Conservation (phyloP, 2,329 filamentous ascomycete species). For the Exophiala bonariae region DNA sequence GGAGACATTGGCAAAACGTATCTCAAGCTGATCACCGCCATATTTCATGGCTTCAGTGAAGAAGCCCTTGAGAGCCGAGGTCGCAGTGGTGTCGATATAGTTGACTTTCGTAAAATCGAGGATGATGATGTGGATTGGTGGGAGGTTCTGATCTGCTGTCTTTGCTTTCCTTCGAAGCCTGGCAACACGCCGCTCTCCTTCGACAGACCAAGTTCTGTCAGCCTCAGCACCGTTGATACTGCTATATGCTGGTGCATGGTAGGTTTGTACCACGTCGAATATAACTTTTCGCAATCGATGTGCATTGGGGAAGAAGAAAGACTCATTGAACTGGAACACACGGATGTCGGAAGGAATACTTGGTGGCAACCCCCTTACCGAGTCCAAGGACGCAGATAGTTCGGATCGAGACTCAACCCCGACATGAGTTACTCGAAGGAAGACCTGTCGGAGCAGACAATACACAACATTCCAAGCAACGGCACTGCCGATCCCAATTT, state of each 20-base stretch:
- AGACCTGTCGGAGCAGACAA: constrained; percentile 59
- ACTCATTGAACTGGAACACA: constrained; percentile 58
- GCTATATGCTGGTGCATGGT: constrained; percentile 43
- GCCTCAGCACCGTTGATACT: constrained; percentile 36
- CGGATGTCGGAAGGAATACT: constrained; percentile 50
- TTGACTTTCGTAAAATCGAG: constrained; percentile 55
- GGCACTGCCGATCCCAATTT: constrained; percentile 59
- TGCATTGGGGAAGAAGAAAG: constrained; percentile 63
- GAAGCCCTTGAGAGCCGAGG: constrained; percentile 51
- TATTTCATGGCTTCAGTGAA: constrained; percentile 51
- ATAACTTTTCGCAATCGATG: constrained; percentile 52
- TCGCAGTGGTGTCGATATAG: constrained; percentile 56
- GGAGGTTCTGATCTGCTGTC: constrained; percentile 34
- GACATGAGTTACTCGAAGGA: constrained; percentile 45
- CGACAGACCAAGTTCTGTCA: constrained; percentile 57
- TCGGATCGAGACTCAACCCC: constrained; percentile 31
- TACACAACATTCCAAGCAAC: constrained; percentile 66
- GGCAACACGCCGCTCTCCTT: constrained; percentile 48
- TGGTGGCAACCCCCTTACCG: constrained; percentile 22
- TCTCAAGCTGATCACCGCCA: constrained; percentile 46
- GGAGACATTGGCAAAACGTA: constrained; percentile 52
- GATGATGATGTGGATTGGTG: constrained; percentile 50
- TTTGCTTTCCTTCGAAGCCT: constrained; percentile 45
- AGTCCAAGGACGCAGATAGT: constrained; percentile 29
- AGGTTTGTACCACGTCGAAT: constrained; percentile 52